Percentiles rank a stretch among this genome's conserved stretches.
These are phyloP conservation scores for Linum trigynum DNA, from an alignment of 345 rosid genomes.

Conservation along the genomic window DNA sequence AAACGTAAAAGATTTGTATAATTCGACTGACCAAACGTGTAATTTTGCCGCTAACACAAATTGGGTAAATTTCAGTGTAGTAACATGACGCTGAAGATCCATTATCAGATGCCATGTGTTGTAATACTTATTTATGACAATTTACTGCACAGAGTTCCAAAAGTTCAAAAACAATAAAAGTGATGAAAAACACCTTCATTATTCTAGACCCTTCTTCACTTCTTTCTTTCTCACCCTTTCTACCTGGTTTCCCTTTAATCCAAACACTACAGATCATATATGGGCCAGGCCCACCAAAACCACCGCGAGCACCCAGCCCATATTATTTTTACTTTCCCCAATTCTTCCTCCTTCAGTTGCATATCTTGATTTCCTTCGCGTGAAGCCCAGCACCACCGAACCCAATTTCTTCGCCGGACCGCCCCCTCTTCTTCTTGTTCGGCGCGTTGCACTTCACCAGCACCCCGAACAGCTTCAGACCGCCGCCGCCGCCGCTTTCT, in stretches of 20 bases:
- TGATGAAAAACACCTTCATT: background rate
- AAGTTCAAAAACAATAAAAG: too few relatives aligned
- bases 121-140: background rate
- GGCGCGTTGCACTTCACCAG: constrained; percentile 40
- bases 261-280: background rate
- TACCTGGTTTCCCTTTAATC: background rate
- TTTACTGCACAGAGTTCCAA: background rate
- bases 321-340: background rate
- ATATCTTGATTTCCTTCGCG: constrained; percentile 54
- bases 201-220: background rate
- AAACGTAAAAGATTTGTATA: too few relatives aligned
- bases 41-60: too few relatives aligned
- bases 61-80: too few relatives aligned
- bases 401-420: constrained; percentile 32
- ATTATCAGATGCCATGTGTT: too few relatives aligned
- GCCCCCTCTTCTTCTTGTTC: constrained; percentile 46
- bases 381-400: constrained; percentile 34
- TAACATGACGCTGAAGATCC: too few relatives aligned
- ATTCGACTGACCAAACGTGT: too few relatives aligned
- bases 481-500: constrained; percentile 20
- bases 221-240: background rate
- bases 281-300: background rate
- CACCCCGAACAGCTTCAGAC: constrained; percentile 76
- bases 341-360: constrained; percentile 30
- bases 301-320: background rate